phyloP scores from a whole-genome alignment of 768 basidiomycete genomes.

The Lactarius hengduanensis region DNA sequence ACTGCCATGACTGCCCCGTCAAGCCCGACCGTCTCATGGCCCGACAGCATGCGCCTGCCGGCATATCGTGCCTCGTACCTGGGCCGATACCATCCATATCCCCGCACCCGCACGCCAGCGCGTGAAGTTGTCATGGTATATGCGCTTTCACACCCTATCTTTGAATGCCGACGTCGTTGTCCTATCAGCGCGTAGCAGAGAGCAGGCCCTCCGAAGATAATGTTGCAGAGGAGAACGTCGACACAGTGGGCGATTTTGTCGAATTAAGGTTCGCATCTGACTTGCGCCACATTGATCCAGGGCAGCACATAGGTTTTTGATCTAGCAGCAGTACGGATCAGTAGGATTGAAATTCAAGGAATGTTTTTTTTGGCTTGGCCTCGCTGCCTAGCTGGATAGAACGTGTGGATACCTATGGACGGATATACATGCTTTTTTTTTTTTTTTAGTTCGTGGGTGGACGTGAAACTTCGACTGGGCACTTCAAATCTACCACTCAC shows the following conservation, averaged over 20 bases:
- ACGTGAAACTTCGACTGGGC: background rate
- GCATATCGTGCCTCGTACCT: slow-evolving; percentile 26
- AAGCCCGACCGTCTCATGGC: slow-evolving; percentile 3
- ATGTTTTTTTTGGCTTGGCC: background rate
- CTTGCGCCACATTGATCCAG: slow-evolving; percentile 1
- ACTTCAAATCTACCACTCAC: background rate
- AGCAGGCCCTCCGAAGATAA: slow-evolving; percentile 5
- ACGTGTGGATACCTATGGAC: too few relatives aligned
- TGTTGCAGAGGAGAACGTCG: background rate
- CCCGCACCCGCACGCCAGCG: slow-evolving; percentile 19
- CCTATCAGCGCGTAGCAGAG: slow-evolving; percentile 11
- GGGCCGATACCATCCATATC: slow-evolving; percentile 26
- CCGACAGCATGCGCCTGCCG: slow-evolving; percentile 24
- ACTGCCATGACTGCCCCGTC: slow-evolving; percentile 14
- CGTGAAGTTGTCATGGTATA: slow-evolving; percentile 21
- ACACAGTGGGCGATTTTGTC: slow-evolving; percentile 3
- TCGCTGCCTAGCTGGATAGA: background rate
- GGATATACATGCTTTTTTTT: background rate
- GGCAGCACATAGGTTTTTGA: slow-evolving; percentile 8
- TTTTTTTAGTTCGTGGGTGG: background rate
- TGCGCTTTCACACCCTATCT: background rate
- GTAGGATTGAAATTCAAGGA: background rate
- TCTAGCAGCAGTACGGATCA: background rate
- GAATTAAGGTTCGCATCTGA: background rate
- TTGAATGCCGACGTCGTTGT: background rate